These are phyloP conservation scores for Solanum appendiculatum DNA, from an alignment of 257 asterid species.

Conservation along the genomic window DNA sequence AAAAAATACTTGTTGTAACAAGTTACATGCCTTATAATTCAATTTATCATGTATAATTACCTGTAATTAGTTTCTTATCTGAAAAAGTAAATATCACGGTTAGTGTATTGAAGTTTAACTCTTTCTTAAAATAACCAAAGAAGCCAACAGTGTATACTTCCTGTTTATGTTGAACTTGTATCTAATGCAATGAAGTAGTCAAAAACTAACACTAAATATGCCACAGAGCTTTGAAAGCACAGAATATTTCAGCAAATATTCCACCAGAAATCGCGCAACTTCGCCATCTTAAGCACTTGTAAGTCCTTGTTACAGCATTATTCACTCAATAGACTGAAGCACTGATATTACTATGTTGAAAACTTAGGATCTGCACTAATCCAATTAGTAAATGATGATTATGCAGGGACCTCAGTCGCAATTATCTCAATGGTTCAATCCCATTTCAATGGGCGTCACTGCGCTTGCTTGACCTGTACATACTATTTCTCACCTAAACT, in stretches of 20 bases:
- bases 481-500: background rate
- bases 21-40: background rate
- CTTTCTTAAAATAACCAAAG: background rate
- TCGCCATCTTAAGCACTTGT: constrained; percentile 65
- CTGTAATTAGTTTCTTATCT: background rate
- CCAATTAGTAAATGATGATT: background rate
- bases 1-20: background rate
- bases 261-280: constrained; percentile 68
- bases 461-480: constrained; percentile 63
- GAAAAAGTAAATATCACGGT: background rate
- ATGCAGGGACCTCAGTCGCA: constrained; percentile 92
- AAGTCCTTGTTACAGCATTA: constrained; percentile 12
- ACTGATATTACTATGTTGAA: background rate
- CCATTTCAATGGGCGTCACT: constrained; percentile 70
- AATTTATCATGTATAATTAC: background rate
- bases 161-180: background rate
- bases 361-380: background rate
- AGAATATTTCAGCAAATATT: constrained; percentile 58
- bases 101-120: background rate
- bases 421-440: constrained; percentile 56
- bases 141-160: background rate
- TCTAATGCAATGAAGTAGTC: background rate
- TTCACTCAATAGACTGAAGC: background rate
- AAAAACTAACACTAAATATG: background rate
- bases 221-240: constrained; percentile 78